A percentile compares a stretch with the other conserved stretches of the same genome.
Evolutionary conservation across 176 grass and related monocot species (phyloP).

Genomic region (Phragmites australis): DNA sequence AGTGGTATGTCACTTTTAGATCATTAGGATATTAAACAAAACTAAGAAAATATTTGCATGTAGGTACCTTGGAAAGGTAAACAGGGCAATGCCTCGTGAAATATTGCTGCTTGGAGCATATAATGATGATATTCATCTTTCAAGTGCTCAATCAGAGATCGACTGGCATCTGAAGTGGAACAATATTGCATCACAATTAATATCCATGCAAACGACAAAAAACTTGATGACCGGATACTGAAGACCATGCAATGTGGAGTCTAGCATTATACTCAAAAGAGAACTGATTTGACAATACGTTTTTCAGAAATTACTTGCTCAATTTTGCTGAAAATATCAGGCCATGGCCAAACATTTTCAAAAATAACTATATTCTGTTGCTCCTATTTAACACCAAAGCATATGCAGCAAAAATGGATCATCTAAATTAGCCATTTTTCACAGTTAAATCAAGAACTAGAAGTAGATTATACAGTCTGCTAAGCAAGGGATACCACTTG

Average conservation of each 20-base stretch:
- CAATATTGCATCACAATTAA: neutral
- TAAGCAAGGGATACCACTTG: neutral
- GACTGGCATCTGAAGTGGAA: constrained; percentile 55
- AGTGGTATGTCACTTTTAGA: constrained; percentile 33
- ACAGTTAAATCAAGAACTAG: neutral
- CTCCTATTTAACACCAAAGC: neutral
- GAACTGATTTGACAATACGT: neutral
- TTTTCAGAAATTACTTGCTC: neutral
- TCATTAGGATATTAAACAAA: constrained; percentile 1
- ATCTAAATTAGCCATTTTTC: constrained; percentile 1
- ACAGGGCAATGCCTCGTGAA: constrained; percentile 61
- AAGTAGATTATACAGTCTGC: neutral
- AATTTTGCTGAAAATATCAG: neutral
- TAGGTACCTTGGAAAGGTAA: constrained; percentile 55
- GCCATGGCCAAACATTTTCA: neutral
- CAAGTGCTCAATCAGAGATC: constrained; percentile 65
- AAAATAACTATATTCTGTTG: neutral
- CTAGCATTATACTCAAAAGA: constrained; percentile 5
- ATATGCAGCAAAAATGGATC: neutral
- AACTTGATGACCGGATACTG: neutral
- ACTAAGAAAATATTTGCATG: constrained; percentile 13
- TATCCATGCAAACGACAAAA: constrained; percentile 3
- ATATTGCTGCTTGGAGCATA: constrained; percentile 84
- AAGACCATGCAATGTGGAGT: neutral
- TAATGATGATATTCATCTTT: constrained; percentile 68